These are phyloP conservation scores for Aureobasidium melanogenum DNA, from an alignment of 2,329 filamentous ascomycete species.

Conservation along the genomic window DNA sequence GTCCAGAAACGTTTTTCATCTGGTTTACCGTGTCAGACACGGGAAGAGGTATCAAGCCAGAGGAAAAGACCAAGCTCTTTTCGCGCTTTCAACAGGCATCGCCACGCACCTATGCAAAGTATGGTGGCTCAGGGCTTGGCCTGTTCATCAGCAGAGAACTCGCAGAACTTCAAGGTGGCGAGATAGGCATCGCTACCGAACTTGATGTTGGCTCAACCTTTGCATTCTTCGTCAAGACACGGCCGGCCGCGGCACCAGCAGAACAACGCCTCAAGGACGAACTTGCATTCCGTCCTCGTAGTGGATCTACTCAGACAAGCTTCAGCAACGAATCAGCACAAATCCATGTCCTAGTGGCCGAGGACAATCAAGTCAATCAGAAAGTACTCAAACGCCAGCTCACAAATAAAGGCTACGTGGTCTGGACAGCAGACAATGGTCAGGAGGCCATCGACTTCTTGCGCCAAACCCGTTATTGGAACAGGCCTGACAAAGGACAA, in stretches of 20 bases:
- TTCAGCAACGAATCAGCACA: not conserved
- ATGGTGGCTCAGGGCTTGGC: conserved; percentile 48
- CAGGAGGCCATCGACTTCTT: conserved; percentile 29
- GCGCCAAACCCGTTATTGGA: conserved; percentile 18
- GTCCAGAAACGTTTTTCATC: conserved; percentile 14
- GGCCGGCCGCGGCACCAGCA: conserved; percentile 16
- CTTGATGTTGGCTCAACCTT: conserved; percentile 55
- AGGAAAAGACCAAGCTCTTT: conserved; percentile 45
- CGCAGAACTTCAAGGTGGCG: conserved; percentile 60
- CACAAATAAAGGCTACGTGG: conserved; percentile 26
- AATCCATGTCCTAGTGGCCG: conserved; percentile 16
- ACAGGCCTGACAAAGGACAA: not conserved
- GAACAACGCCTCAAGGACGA: not conserved
- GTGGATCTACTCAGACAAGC: not conserved
- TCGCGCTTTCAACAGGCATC: conserved; percentile 61
- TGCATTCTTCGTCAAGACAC: conserved; percentile 57
- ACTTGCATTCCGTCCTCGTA: not conserved
- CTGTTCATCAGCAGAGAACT: not conserved
- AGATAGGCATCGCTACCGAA: conserved; percentile 55
- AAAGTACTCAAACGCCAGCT: conserved; percentile 32
- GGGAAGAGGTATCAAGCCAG: conserved; percentile 30
- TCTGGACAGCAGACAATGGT: conserved; percentile 31
- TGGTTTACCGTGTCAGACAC: conserved; percentile 17
- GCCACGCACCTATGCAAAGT: conserved; percentile 57
- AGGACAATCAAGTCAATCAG: conserved; percentile 30